Conservation (phyloP, 2,329 filamentous ascomycete species). For the Fusarium keratoplasticum region DNA sequence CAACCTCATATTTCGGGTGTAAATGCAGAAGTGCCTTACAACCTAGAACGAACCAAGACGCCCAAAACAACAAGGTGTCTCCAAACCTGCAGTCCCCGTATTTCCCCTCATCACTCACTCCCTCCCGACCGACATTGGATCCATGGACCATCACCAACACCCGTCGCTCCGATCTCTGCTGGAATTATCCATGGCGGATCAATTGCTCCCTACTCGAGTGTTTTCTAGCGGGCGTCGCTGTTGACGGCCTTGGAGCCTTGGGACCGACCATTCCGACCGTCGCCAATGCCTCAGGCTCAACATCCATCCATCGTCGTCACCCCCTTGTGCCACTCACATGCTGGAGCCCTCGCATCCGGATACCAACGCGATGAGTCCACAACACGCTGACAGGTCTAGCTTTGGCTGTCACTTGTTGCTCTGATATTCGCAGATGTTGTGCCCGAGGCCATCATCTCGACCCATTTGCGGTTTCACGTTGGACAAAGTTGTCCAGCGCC, state of each 20-base stretch:
- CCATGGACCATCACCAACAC: not conserved
- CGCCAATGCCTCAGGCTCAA: conserved; percentile 25
- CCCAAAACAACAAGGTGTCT: conserved; percentile 32
- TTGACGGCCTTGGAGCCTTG: not conserved
- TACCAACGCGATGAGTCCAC: not conserved
- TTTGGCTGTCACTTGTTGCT: not conserved
- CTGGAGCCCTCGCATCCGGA: conserved; percentile 21
- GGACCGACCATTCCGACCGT: conserved; percentile 8
- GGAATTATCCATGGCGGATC: not conserved
- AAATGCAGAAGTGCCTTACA: conserved; percentile 47
- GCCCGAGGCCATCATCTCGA: conserved; percentile 4
- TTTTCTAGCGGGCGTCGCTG: not conserved
- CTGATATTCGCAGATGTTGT: not conserved
- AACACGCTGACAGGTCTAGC: conserved; percentile 5
- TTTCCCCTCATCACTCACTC: conserved; percentile 27
- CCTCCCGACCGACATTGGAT: not conserved
- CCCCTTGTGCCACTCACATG: conserved; percentile 34
- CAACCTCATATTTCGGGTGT: conserved; percentile 48
- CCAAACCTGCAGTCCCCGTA: conserved; percentile 29
- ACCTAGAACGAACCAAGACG: conserved; percentile 6
- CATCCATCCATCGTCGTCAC: conserved; percentile 31
- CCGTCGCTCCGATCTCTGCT: not conserved
- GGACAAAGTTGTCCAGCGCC: conserved; percentile 27
- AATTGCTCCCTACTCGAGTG: conserved; percentile 1
- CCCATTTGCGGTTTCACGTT: not conserved